Evolutionary conservation across 2,329 filamentous ascomycete species (phyloP).

Genomic region (Amesomyces nigricolor): DNA sequence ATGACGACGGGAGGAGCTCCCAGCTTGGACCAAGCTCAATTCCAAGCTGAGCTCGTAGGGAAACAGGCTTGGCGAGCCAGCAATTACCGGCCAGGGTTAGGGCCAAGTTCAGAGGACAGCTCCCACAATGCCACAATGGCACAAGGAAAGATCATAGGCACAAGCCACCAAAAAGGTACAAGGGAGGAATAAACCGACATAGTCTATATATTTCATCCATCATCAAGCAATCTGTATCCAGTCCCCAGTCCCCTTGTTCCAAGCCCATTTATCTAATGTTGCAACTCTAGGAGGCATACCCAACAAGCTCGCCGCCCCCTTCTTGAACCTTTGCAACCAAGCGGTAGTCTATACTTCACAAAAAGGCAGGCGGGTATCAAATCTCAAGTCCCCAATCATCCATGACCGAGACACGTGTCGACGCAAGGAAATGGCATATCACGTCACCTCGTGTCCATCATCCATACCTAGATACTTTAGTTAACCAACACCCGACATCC

Average conservation of each 20-base stretch:
- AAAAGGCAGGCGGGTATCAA: constrained; percentile 10
- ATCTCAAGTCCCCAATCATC: not conserved
- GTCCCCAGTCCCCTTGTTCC: not conserved
- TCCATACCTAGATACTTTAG: not conserved
- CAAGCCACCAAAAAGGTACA: not conserved
- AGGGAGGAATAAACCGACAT: not conserved
- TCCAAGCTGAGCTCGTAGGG: too few relatives aligned
- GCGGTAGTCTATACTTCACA: constrained; percentile 5
- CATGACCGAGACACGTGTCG: not conserved
- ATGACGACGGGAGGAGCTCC: too few relatives aligned
- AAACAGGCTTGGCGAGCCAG: too few relatives aligned
- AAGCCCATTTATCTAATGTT: not conserved
- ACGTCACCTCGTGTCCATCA: constrained; percentile 4
- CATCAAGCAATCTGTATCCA: constrained; percentile 4
- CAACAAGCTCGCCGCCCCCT: not conserved
- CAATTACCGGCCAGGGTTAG: too few relatives aligned
- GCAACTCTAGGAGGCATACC: not conserved
- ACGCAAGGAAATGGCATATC: constrained; percentile 3
- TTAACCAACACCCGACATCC: not conserved
- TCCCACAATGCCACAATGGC: too few relatives aligned
- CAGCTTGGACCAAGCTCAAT: too few relatives aligned
- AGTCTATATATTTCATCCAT: not conserved
- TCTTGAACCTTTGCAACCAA: not conserved
- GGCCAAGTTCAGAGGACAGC: too few relatives aligned
- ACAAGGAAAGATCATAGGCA: too few relatives aligned